Percentiles rank a stretch among this genome's conserved stretches.
These are phyloP conservation scores for Galerina marginata DNA, from an alignment of 768 basidiomycete genomes.

Conservation along the genomic window DNA sequence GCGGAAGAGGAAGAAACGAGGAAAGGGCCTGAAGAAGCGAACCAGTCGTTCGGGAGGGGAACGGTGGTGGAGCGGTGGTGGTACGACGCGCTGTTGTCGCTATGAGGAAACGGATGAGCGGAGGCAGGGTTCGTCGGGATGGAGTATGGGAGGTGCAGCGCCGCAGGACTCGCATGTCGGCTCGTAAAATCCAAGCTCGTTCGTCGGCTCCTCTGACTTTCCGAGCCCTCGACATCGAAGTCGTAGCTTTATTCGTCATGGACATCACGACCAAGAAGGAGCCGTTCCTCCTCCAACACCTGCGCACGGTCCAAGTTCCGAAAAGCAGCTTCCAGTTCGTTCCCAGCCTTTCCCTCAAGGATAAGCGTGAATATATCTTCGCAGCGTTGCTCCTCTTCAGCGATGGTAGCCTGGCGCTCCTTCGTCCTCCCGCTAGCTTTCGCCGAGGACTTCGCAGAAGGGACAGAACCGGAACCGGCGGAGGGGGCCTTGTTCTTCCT, in stretches of 20 bases:
- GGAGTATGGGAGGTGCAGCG: slow-evolving; percentile 2
- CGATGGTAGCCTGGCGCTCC: slow-evolving; percentile 41
- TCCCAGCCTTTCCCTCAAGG: slow-evolving; percentile 73
- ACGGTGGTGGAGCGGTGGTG: slow-evolving; percentile 68
- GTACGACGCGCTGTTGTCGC: slow-evolving; percentile 17
- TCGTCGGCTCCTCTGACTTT: no score
- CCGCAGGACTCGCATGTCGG: background rate
- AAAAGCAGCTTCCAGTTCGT: slow-evolving; percentile 66
- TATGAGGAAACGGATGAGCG: background rate
- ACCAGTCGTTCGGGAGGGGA: slow-evolving; percentile 59
- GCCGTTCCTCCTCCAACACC: slow-evolving; percentile 22
- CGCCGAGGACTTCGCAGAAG: background rate
- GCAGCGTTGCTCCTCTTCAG: slow-evolving; percentile 69
- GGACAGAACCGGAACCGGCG: no score
- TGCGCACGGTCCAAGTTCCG: slow-evolving; percentile 52
- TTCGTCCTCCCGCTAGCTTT: slow-evolving; percentile 26
- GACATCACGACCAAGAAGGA: no score
- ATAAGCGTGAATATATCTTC: slow-evolving; percentile 69
- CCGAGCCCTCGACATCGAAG: no score
- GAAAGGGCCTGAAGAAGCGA: slow-evolving; percentile 19
- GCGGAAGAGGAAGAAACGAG: slow-evolving; percentile 21
- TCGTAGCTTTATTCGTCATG: no score
- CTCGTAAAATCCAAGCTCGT: no score
- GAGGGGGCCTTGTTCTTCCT: slow-evolving; percentile 47
- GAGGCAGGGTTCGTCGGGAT: background rate